Conservation (phyloP, 345 rosid species). For the Aethionema arabicum region DNA sequence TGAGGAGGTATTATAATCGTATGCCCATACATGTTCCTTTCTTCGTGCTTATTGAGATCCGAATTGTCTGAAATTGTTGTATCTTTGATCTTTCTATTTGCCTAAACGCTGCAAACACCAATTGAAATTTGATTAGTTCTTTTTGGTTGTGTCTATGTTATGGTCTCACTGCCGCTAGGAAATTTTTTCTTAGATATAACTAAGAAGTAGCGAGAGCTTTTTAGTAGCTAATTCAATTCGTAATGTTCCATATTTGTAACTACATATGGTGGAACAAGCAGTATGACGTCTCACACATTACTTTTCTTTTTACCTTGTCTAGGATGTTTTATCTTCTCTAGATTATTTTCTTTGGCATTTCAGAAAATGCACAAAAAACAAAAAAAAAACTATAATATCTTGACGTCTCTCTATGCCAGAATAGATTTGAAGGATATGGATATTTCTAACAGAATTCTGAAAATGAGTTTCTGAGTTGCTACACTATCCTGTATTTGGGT, state of each 20-base stretch:
- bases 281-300: too few relatives aligned
- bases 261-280: conserved; percentile 4
- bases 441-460: neutral
- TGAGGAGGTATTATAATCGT: conserved; percentile 65
- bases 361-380: conserved; percentile 5
- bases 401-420: neutral
- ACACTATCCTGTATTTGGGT: conserved; percentile 11
- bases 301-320: too few relatives aligned
- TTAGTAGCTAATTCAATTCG: conserved; percentile 11
- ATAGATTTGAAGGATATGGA: conserved; percentile 11
- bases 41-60: conserved; percentile 1
- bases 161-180: conserved; percentile 10
- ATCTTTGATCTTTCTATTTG: neutral
- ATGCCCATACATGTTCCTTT: neutral
- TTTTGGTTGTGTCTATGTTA: conserved; percentile 5
- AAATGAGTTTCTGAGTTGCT: neutral
- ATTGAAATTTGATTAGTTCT: neutral
- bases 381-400: too few relatives aligned
- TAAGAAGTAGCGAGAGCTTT: conserved; percentile 11
- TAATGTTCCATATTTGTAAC: conserved; percentile 10
- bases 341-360: neutral
- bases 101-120: conserved; percentile 7
- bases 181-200: neutral
- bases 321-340: neutral
- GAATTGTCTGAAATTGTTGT: neutral